These are phyloP conservation scores for Harrya chromipes DNA, from an alignment of 768 basidiomycete species.

Conservation along the genomic window DNA sequence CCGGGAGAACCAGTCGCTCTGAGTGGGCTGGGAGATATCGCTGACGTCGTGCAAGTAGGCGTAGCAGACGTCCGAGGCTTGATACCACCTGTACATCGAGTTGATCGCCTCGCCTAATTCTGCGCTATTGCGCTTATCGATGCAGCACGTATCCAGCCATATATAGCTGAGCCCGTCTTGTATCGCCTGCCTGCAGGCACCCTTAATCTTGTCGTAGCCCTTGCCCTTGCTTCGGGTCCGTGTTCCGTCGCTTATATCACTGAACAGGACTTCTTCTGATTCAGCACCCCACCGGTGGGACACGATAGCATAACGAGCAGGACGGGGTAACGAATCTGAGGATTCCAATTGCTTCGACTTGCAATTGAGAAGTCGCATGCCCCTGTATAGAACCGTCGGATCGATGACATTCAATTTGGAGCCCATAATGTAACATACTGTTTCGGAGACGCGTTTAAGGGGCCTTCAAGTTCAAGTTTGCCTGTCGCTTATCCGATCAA, in stretches of 20 bases:
- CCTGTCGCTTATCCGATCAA: too few species aligned
- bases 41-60: not conserved
- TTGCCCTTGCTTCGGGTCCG: slow-evolving; percentile 12
- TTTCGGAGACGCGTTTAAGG: not conserved
- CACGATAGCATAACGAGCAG: slow-evolving; percentile 20
- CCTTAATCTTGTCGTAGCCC: slow-evolving; percentile 22
- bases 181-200: slow-evolving; percentile 16
- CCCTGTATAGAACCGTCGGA: slow-evolving; percentile 3
- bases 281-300: slow-evolving; percentile 27
- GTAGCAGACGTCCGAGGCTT: not conserved
- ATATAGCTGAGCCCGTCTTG: slow-evolving; percentile 5
- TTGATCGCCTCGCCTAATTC: not conserved
- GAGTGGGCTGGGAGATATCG: not conserved
- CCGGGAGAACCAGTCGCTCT: not conserved
- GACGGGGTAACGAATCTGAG: slow-evolving; percentile 8
- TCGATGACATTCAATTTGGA: not conserved
- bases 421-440: slow-evolving; percentile 3
- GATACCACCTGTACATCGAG: not conserved
- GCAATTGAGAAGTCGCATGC: slow-evolving; percentile 24
- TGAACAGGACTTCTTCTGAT: slow-evolving; percentile 22
- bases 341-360: slow-evolving; percentile 12
- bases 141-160: not conserved
- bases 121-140: not conserved
- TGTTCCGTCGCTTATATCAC: slow-evolving; percentile 17
- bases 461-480: too few species aligned